Evolutionary conservation across 192 early-diverging fungal genomes (phyloP).

Genomic region (Gryganskiella cystojenkinii): DNA sequence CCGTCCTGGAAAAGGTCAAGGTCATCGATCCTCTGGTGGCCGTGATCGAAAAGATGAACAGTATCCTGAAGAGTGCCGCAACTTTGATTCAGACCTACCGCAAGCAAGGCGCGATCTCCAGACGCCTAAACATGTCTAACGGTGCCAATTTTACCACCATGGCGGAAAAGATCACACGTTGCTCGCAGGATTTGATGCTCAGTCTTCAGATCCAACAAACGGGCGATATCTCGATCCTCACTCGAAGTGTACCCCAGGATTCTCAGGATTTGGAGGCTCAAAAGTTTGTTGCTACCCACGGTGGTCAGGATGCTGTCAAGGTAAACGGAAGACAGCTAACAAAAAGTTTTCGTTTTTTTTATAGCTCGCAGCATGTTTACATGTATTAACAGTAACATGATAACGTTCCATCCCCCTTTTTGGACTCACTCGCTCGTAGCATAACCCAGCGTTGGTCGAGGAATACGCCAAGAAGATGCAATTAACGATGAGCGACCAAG

Average conservation of each 20-base stretch:
- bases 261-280: conserved; percentile 58
- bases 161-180: conserved; percentile 47
- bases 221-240: conserved; percentile 55
- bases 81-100: conserved; percentile 60
- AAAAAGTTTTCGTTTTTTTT: no score
- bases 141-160: conserved; percentile 54
- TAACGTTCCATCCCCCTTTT: background rate
- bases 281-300: conserved; percentile 52
- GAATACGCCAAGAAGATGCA: conserved; percentile 54
- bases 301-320: conserved; percentile 52
- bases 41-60: conserved; percentile 56
- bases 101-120: conserved; percentile 60
- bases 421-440: conserved; percentile 1
- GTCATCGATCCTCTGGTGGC: conserved; percentile 42
- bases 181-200: conserved; percentile 63
- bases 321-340: no score
- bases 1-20: conserved; percentile 55
- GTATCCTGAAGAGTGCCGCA: conserved; percentile 53
- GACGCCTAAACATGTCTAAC: conserved; percentile 63
- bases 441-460: conserved; percentile 47
- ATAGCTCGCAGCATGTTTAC: background rate
- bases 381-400: background rate
- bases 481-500: conserved; percentile 38
- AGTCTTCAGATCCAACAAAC: conserved; percentile 67
- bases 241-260: conserved; percentile 46